Percentiles rank a stretch among this genome's conserved stretches.
These are phyloP conservation scores for Colletotrichum horii DNA, from an alignment of 2,329 filamentous ascomycete species.

Conservation along the genomic window DNA sequence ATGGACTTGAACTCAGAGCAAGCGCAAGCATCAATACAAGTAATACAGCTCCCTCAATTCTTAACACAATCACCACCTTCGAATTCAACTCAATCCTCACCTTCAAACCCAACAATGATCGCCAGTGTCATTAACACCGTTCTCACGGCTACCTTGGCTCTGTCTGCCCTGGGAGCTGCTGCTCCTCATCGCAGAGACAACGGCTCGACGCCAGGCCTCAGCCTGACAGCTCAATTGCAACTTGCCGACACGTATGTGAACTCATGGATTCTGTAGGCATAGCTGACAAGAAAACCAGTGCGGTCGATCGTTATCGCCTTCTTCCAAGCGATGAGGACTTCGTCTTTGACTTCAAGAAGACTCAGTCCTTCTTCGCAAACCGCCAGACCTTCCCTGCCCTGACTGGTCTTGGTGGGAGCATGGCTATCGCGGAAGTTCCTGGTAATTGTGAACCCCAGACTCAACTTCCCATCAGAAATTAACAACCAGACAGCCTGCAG, in stretches of 20 bases:
- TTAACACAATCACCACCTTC: not conserved
- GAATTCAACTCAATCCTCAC: not conserved
- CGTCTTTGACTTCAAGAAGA: not conserved
- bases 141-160: not conserved
- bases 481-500: constrained; percentile 42
- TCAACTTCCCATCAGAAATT: not conserved
- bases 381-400: not conserved
- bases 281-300: not conserved
- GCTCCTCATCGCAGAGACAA: not conserved
- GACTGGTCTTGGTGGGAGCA: not conserved
- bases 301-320: not conserved
- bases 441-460: not conserved
- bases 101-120: not conserved
- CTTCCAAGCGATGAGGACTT: not conserved
- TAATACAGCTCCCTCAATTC: no score
- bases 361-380: not conserved
- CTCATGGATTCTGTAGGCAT: no score
- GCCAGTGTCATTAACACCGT: not conserved
- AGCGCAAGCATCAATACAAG: no score
- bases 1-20: no score
- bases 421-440: not conserved
- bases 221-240: not conserved
- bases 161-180: not conserved
- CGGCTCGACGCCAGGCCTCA: not conserved
- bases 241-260: not conserved